Base-by-base conservation (phyloP, 2,329 filamentous ascomycete species). In the Didymella pomorum region DNA sequence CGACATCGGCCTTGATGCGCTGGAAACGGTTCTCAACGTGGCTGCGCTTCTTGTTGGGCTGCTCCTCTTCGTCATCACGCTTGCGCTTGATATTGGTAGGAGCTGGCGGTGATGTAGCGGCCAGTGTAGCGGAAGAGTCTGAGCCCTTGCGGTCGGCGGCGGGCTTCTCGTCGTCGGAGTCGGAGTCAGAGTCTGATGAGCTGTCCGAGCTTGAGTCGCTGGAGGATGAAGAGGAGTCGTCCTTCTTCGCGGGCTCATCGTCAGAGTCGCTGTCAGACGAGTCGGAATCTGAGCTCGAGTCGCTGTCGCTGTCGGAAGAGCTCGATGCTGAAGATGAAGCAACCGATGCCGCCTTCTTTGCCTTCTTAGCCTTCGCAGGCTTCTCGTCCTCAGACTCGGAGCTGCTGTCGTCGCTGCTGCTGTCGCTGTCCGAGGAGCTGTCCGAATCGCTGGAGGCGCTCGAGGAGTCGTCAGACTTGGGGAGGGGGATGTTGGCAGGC, bases 1-100 rank as follows among this genome's bases (percentile, higher is more conserved):
- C 79, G 68, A 86, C 85, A 75, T 89, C 85, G 77, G 85, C 87
- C 73, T 86, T 86, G 74, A 92, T 91, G 71, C 88, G 91, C 61
- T 86, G 96, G 81, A 91, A 97, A 66, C 85, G 93, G 76, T 84
- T 71, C 37, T 70, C 71, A 25, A 71, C 60, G 51, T 71, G 68
- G 52, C 64, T 74, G 57, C 67, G 70, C 59, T 72, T 72, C 56
- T 78, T 76, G 47, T 66, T 60, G 6, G 69, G 62, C n/a, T 73
- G 71, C 58, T 61, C 63, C 54, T 39, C 73, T 70, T 75, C 55
- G 66, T 67, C 61, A 48, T 68, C 76, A 67, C 71, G 69, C 66
- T 75, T 82, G 62, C 78, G 76, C 71, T 84, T 84, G 65, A 73
- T 72, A 52, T 74, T 74, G 25, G 75, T 71, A 16, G 66, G 41